Base-by-base conservation (phyloP, 768 basidiomycete species). In the Xanthoconium stramineum region DNA sequence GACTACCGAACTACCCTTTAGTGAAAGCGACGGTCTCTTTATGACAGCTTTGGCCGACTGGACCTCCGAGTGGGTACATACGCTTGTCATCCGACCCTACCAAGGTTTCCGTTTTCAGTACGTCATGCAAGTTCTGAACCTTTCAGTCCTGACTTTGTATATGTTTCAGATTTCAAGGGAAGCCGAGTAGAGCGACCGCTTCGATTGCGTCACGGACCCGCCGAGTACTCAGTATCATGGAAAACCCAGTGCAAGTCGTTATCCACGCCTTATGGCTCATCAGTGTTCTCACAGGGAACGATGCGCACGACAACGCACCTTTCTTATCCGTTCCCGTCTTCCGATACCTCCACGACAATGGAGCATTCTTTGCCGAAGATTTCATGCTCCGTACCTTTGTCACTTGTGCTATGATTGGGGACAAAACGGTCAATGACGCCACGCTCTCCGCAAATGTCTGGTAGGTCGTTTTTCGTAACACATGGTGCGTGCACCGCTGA, bases 371-470 rank as follows among this genome's bases (percentile, higher is more conserved):
- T 36, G 63, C 59, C 13, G 72, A 74, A 49, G 73, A 73, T 13
- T 72, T 74, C 42, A 64, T 75, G 72, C 61, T 74, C 51, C 70
- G 65, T 30, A 58, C 66, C 15, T 75, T 74, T 46, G 58, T 73
- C 38, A 42, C 58, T 24, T 75, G 70, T 49, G 70, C 74, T 28
- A 74, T 75, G 69, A 63, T 74, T 47, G 58, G 67, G 7, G 72
- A 74, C 43, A 74, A 74, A 52, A 59, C 64, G 10, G 54, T 75
- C 28, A 74, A 74, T 14, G 74, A 74, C 28, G 47, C 47, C 35
- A 60, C 65, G 5, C 68, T 74, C 49, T 53, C 70, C 17, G 58
- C 65, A n/a, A 74, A 53, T 20, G 56, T 57, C 33, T 74, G 72
- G 72, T 75, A 19, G n/a, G 67, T 57, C 24, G 11, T 20, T 30